Conservation (phyloP, 2,329 filamentous ascomycete genomes). For the Fusarium stilboides region DNA sequence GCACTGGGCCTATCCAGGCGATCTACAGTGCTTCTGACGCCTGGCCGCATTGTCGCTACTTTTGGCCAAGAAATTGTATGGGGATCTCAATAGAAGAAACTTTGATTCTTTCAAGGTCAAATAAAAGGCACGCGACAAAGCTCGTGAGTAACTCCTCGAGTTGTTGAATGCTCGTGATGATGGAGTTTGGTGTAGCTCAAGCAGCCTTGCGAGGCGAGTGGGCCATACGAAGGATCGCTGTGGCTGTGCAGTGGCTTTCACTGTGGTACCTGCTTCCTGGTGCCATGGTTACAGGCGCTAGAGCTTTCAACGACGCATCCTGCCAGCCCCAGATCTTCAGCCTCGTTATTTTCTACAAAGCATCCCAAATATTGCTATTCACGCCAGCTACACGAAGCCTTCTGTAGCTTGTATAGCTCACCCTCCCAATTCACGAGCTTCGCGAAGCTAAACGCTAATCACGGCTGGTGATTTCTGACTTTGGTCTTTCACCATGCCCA, state of each 20-base stretch:
- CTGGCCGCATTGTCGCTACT: conserved; percentile 59
- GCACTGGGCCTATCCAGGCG: conserved; percentile 94
- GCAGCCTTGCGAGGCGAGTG: conserved; percentile 31
- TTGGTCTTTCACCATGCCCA: conserved; percentile 75
- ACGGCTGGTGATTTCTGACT: conserved; percentile 11
- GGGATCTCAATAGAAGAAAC: background rate
- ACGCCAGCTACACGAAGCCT: conserved; percentile 1
- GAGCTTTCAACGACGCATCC: conserved; percentile 25
- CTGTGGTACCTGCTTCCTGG: conserved; percentile 12
- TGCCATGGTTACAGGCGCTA: conserved; percentile 35
- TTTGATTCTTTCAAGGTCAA: background rate
- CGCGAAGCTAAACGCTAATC: conserved; percentile 25
- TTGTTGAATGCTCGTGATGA: conserved; percentile 17
- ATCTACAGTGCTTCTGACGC: conserved; percentile 82
- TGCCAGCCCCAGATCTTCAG: conserved; percentile 41
- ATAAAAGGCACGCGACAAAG: background rate
- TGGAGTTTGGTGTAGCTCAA: conserved; percentile 36
- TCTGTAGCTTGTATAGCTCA: background rate
- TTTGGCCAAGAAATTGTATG: background rate
- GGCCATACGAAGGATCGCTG: conserved; percentile 7
- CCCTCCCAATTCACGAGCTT: conserved; percentile 19
- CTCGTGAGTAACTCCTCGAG: conserved; percentile 5
- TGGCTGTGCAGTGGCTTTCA: conserved; percentile 36
- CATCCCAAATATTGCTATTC: conserved; percentile 24
- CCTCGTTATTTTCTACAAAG: conserved; percentile 40